A percentile compares a stretch with the other conserved stretches of the same genome.
These are phyloP conservation scores for Agaricus subrufescens DNA, from an alignment of 768 basidiomycete species.

Conservation along the genomic window DNA sequence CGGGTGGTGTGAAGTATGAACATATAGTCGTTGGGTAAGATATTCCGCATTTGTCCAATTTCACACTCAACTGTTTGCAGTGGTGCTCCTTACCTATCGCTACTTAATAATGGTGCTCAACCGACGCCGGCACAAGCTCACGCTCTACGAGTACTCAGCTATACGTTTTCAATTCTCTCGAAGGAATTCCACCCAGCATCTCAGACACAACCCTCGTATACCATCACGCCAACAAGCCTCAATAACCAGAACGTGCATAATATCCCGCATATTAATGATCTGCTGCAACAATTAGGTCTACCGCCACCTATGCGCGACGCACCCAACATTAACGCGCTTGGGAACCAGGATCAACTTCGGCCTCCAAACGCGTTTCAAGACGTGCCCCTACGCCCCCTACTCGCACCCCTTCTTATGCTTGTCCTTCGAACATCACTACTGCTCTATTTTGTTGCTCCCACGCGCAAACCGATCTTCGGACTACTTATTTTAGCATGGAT, in stretches of 20 bases:
- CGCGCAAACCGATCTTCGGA: slow-evolving; percentile 67
- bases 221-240: slow-evolving; percentile 17
- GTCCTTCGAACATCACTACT: slow-evolving; percentile 61
- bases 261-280: slow-evolving; percentile 51
- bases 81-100: slow-evolving; percentile 48
- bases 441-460: slow-evolving; percentile 74
- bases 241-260: slow-evolving; percentile 27
- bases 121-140: slow-evolving; percentile 61
- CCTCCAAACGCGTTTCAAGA: slow-evolving; percentile 42
- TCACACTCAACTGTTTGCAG: slow-evolving; percentile 26
- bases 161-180: slow-evolving; percentile 47
- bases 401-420: slow-evolving; percentile 67
- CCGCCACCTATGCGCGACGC: slow-evolving; percentile 44
- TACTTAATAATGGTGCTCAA: slow-evolving; percentile 35
- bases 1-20: slow-evolving; percentile 39
- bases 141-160: slow-evolving; percentile 58
- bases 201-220: slow-evolving; percentile 10
- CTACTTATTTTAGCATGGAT: slow-evolving; percentile 65
- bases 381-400: slow-evolving; percentile 60
- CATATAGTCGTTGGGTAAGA: slow-evolving; percentile 35
- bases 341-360: slow-evolving; percentile 23
- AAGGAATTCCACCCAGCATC: slow-evolving; percentile 19
- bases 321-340: slow-evolving; percentile 26
- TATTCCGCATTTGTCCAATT: background rate
- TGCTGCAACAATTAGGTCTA: slow-evolving; percentile 63